A percentile compares a stretch with the other conserved stretches of the same genome.
phyloP scores from a whole-genome alignment of 2,329 filamentous ascomycete genomes.

The Diaporthe ampelina region DNA sequence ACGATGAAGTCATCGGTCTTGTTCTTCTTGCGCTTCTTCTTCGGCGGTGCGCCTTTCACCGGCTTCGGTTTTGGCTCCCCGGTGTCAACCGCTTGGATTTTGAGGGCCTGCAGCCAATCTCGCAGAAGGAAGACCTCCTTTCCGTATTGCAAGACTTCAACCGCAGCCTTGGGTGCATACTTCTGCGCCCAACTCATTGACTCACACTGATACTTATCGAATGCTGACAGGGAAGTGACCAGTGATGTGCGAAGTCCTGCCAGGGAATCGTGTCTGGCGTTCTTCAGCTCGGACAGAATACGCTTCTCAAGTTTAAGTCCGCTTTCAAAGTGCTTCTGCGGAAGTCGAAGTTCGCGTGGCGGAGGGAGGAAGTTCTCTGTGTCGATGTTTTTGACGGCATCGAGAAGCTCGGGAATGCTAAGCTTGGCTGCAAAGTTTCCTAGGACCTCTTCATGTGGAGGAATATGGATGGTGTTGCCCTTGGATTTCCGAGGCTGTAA shows the following conservation, averaged over 20 bases:
- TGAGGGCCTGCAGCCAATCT: constrained; percentile 84
- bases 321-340: constrained; percentile 70
- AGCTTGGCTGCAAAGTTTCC: constrained; percentile 53
- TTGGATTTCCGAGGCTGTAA: constrained; percentile 62
- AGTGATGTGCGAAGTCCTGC: constrained; percentile 72
- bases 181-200: constrained; percentile 83
- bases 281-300: constrained; percentile 61
- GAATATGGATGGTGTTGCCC: constrained; percentile 58
- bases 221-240: constrained; percentile 76
- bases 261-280: constrained; percentile 69
- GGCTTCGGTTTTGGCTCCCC: constrained; percentile 56
- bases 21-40: constrained; percentile 78
- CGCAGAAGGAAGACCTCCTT: constrained; percentile 79
- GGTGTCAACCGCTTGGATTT: constrained; percentile 81
- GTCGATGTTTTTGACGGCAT: constrained; percentile 53
- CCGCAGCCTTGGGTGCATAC: constrained; percentile 79
- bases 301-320: constrained; percentile 66
- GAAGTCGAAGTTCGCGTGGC: constrained; percentile 66
- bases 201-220: constrained; percentile 85
- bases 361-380: constrained; percentile 59
- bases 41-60: constrained; percentile 51
- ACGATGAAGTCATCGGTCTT: constrained; percentile 87
- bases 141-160: constrained; percentile 81
- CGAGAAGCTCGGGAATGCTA: constrained; percentile 53
- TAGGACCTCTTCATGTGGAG: constrained; percentile 60